Percentiles rank a stretch among this genome's conserved stretches.
Conservation (phyloP, 495 filamentous ascomycete species). For the Penicillium herquei region DNA sequence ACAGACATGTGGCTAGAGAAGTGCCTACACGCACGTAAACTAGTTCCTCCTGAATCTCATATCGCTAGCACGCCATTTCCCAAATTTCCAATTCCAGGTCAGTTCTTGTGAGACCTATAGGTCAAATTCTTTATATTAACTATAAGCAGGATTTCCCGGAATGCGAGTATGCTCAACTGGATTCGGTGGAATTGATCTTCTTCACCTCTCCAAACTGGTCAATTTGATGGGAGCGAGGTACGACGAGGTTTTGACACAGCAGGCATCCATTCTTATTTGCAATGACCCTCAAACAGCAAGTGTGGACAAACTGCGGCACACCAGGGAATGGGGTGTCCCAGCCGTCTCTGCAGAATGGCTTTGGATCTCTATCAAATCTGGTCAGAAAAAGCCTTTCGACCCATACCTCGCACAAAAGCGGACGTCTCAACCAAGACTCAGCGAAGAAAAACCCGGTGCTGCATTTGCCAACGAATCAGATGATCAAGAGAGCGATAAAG, state of each 20-base stretch:
- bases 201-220: constrained; percentile 76
- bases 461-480: constrained; percentile 12
- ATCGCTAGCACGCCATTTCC: constrained; percentile 74
- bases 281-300: constrained; percentile 54
- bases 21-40: constrained; percentile 71
- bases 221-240: constrained; percentile 71
- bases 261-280: constrained; percentile 69
- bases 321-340: constrained; percentile 69
- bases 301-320: constrained; percentile 75
- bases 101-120: constrained; percentile 7
- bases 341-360: constrained; percentile 80
- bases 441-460: constrained; percentile 21
- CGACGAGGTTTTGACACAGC: constrained; percentile 66
- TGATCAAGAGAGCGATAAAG: neutral
- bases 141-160: constrained; percentile 53
- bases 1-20: constrained; percentile 93
- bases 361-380: constrained; percentile 68
- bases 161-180: constrained; percentile 76
- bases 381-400: constrained; percentile 52
- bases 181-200: constrained; percentile 79
- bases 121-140: constrained; percentile 14
- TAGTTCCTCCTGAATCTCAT: constrained; percentile 68
- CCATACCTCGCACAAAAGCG: constrained; percentile 39
- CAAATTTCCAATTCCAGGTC: constrained; percentile 63
- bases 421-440: constrained; percentile 23